Evolutionary conservation across 2,329 filamentous ascomycete genomes (phyloP), one percentile per base, ranked within the genome.

Genomic region (Colletotrichum chrysophilum): DNA sequence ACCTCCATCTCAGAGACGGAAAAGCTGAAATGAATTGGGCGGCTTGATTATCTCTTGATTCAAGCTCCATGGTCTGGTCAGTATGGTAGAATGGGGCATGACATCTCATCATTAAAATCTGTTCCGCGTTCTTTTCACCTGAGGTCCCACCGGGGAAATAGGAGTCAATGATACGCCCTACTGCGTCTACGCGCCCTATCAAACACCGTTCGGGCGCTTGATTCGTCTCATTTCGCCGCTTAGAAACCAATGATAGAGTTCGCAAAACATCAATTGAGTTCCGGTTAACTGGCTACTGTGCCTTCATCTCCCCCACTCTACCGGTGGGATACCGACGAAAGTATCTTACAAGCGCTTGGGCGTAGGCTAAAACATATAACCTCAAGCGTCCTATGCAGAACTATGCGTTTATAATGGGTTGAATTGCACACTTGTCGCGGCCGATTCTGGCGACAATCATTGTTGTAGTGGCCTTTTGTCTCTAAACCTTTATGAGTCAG

Each of bases 101-200:
- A 0, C 43, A 4, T 52, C 0, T 52, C 3, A 21, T 13, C n/a
- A 21, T 21, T 4, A 1, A 52, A 21, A 21, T 52, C 5, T 21
- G 43, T 52, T 13, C 43, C 10, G 6, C n/a, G 43, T 52, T 1
- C 43, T 7, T 13, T n/a, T 4, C 43, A 52, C 10, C n/a, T 52
- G 2, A 52, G 43, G 43, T 52, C 43, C n/a, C 43, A 21, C 10
- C 43, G 6, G n/a, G 43, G n/a, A 52, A 7, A 52, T 21, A 52
- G 43, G n/a, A 21, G 43, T 24, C n/a, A 21, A 52, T 1, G 1
- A 52, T 52, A 21, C 6, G 43, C 43, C 43, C 12, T 52, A 52
- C n/a, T 21, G 43, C n/a, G 43, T 52, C 43, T 52, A 52, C 10
- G 6, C 43, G n/a, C 43, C 43, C 43, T 52, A 21, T 13, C 43